phyloP scores from a whole-genome alignment of 768 basidiomycete species.

The Chalciporus sphaerocephalus region DNA sequence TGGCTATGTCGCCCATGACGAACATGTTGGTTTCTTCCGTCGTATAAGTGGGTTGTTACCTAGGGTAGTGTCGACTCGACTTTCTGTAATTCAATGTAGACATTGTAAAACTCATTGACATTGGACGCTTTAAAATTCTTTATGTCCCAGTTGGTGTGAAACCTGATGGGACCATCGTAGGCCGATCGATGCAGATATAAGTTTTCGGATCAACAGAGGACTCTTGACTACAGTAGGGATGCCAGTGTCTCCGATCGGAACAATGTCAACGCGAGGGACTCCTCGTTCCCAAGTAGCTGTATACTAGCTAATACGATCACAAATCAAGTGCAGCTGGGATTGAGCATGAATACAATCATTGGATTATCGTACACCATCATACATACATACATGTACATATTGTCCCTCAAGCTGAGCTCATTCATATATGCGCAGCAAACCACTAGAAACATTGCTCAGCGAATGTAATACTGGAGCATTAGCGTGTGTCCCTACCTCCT shows the following conservation, averaged over 20 bases:
- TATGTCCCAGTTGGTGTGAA: too few relatives aligned
- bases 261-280: too few relatives aligned
- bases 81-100: not conserved
- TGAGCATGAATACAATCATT: not conserved
- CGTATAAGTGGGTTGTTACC: not conserved
- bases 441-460: conserved; percentile 2
- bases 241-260: too few relatives aligned
- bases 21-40: conserved; percentile 11
- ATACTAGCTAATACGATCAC: not conserved
- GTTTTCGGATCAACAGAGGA: too few relatives aligned
- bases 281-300: too few relatives aligned
- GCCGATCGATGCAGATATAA: too few relatives aligned
- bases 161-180: too few relatives aligned
- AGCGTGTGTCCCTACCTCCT: conserved; percentile 40
- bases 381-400: not conserved
- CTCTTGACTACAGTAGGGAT: too few relatives aligned
- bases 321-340: not conserved
- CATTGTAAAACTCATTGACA: not conserved
- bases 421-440: conserved; percentile 3
- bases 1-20: conserved; percentile 19
- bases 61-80: not conserved
- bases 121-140: not conserved
- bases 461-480: not conserved
- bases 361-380: not conserved
- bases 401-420: not conserved